Evolutionary conservation across 495 filamentous ascomycete genomes (phyloP).

Genomic region (Neurospora sp.): DNA sequence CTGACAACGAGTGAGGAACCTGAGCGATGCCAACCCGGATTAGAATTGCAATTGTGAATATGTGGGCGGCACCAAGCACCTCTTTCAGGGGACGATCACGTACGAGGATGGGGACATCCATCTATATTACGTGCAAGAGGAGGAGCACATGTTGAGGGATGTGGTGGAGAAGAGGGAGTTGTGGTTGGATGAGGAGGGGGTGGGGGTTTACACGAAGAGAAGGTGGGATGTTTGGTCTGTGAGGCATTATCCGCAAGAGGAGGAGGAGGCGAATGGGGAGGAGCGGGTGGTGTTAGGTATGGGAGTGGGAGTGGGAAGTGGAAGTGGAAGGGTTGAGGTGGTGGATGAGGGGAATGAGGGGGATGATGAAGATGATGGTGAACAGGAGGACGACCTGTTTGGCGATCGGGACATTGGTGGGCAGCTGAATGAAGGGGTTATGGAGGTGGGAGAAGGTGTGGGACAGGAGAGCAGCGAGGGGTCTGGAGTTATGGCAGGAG

Average conservation of each 20-base stretch:
- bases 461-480: background rate
- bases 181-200: background rate
- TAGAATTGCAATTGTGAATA: no score
- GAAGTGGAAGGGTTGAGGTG: background rate
- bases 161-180: background rate
- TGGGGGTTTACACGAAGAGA: constrained; percentile 3
- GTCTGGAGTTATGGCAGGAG: background rate
- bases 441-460: background rate
- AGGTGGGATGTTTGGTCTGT: constrained; percentile 12
- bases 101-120: background rate
- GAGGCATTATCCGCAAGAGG: background rate
- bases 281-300: no score
- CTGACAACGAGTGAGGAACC: background rate
- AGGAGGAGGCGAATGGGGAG: background rate
- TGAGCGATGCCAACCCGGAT: background rate
- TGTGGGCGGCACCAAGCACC: no score
- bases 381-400: background rate
- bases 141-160: background rate
- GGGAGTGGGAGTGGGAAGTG: background rate
- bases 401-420: background rate
- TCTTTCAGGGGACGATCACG: background rate
- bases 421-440: background rate
- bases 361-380: background rate
- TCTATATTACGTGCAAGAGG: constrained; percentile 1
- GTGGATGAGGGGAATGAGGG: background rate